These are phyloP conservation scores for Myxozyma neglecta DNA, from an alignment of 805 yeast species.

Conservation along the genomic window DNA sequence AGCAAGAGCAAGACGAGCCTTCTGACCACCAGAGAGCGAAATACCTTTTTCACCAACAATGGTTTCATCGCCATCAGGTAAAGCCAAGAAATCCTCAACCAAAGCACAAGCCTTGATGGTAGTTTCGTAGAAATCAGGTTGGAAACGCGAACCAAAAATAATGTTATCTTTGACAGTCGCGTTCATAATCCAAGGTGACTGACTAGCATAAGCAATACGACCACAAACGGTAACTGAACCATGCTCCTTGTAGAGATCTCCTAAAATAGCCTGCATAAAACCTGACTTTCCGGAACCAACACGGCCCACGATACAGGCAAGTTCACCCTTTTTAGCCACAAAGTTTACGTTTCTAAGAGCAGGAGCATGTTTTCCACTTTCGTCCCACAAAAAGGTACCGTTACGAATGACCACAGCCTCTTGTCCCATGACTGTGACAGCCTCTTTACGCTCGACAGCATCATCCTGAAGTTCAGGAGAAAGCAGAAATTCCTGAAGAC, in stretches of 20 bases:
- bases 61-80: conserved; percentile 88
- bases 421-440: conserved; percentile 70
- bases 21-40: conserved; percentile 95
- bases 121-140: conserved; percentile 73
- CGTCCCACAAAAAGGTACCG: conserved; percentile 56
- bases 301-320: conserved; percentile 82
- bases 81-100: conserved; percentile 67
- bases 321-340: conserved; percentile 67
- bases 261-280: conserved; percentile 72
- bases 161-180: conserved; percentile 90
- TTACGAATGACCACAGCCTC: conserved; percentile 45
- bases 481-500: conserved; percentile 72
- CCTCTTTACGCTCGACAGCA: conserved; percentile 59
- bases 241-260: conserved; percentile 72
- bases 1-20: conserved; percentile 91
- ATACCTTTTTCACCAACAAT: conserved; percentile 97
- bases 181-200: conserved; percentile 96
- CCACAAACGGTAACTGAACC: conserved; percentile 78
- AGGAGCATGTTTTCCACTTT: conserved; percentile 68
- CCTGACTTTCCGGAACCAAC: conserved; percentile 93
- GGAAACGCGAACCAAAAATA: conserved; percentile 82
- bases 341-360: conserved; percentile 68
- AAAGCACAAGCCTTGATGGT: conserved; percentile 90
- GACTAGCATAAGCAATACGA: conserved; percentile 83
- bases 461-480: conserved; percentile 77